A percentile compares a stretch with the other conserved stretches of the same genome.
Conservation (phyloP, 192 early-diverging fungal genomes). For the Umbelopsis sp. region DNA sequence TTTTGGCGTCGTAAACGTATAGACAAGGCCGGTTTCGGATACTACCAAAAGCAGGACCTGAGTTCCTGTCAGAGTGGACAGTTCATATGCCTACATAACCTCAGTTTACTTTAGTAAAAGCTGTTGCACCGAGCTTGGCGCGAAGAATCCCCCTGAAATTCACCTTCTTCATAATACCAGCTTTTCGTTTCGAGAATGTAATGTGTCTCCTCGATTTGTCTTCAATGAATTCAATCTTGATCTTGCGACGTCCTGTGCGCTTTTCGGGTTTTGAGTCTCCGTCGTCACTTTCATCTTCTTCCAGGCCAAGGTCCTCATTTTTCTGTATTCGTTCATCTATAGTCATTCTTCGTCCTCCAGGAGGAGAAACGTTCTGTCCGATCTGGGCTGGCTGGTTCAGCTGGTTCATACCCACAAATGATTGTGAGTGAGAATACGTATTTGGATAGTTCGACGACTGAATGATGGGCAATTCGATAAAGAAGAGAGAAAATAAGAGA, state of each 20-base stretch:
- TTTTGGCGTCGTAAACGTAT: constrained; percentile 93
- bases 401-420: constrained; percentile 12
- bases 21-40: constrained; percentile 92
- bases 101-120: too few species aligned
- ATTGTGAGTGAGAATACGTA: constrained; percentile 7
- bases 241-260: constrained; percentile 84
- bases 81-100: constrained; percentile 74
- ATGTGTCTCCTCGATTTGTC: constrained; percentile 91
- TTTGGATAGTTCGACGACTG: constrained; percentile 11
- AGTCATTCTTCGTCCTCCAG: neutral
- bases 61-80: constrained; percentile 93
- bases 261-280: constrained; percentile 53
- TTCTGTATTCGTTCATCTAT: constrained; percentile 18
- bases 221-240: constrained; percentile 94
- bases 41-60: constrained; percentile 92
- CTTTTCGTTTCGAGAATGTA: constrained; percentile 93
- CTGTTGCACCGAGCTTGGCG: too few species aligned
- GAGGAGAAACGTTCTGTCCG: neutral
- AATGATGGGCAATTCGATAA: constrained; percentile 1
- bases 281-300: constrained; percentile 60
- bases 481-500: neutral
- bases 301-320: constrained; percentile 24
- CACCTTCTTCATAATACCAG: constrained; percentile 97
- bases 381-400: constrained; percentile 1
- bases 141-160: neutral